These are phyloP conservation scores for Solanum tacnaense DNA, from an alignment of 257 asterid genomes.

Conservation along the genomic window DNA sequence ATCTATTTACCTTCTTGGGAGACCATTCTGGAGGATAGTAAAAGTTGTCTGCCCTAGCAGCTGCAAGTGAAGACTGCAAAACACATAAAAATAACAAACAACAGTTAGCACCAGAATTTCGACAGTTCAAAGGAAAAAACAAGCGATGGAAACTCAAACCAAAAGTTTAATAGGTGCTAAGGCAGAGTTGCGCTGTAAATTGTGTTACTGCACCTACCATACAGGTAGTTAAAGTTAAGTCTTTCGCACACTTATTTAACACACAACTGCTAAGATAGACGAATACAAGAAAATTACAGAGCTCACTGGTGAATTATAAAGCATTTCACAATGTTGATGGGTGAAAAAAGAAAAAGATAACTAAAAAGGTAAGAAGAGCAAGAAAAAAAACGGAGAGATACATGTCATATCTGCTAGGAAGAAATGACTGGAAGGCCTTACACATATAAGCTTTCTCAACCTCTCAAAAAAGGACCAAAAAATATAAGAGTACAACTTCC, in stretches of 20 bases:
- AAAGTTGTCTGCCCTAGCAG: conserved; percentile 96
- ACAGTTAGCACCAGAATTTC: neutral
- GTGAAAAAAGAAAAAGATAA: neutral
- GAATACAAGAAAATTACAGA: neutral
- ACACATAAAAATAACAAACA: conserved; percentile 11
- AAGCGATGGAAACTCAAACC: neutral
- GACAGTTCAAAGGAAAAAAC: neutral
- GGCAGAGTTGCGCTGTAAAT: neutral
- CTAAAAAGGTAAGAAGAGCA: neutral
- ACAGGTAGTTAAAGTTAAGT: neutral
- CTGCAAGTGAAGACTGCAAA: conserved; percentile 94
- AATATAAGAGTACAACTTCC: neutral
- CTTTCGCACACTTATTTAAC: neutral
- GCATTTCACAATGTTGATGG: neutral
- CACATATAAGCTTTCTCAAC: neutral
- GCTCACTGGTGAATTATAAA: neutral
- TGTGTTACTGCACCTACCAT: neutral
- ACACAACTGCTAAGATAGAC: neutral
- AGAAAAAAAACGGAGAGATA: neutral
- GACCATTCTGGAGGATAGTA: conserved; percentile 99
- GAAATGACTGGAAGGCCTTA: neutral
- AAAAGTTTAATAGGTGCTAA: neutral
- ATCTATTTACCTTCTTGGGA: conserved; percentile 65
- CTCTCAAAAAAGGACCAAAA: neutral
- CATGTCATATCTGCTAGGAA: neutral